Conservation (phyloP, 2,329 filamentous ascomycete genomes). For the Cladosporium sp. region DNA sequence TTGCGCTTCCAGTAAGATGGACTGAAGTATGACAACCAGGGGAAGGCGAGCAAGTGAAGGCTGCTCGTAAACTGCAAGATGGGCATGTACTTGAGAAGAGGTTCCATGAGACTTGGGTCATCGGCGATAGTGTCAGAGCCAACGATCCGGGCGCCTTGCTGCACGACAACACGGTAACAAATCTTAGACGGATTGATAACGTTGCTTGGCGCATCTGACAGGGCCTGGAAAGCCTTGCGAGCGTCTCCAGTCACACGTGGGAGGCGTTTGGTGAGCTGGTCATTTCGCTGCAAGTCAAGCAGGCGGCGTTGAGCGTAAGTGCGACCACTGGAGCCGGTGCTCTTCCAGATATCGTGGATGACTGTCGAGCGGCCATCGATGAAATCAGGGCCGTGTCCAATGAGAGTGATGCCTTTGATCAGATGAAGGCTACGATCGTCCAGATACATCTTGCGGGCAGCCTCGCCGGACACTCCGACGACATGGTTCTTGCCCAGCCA, state of each 20-base stretch:
- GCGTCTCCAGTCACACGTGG: background rate
- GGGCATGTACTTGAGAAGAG: conserved; percentile 10
- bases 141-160: conserved; percentile 10
- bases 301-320: background rate
- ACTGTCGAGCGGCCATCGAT: conserved; percentile 15
- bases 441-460: conserved; percentile 22
- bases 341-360: conserved; percentile 7
- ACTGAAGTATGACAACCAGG: conserved; percentile 17
- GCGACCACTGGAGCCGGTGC: background rate
- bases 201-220: background rate
- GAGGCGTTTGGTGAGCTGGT: background rate
- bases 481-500: conserved; percentile 22
- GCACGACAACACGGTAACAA: conserved; percentile 10
- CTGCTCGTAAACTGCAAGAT: conserved; percentile 18
- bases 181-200: conserved; percentile 17
- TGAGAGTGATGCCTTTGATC: conserved; percentile 4
- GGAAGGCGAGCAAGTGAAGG: conserved; percentile 13
- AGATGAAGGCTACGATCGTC: conserved; percentile 20
- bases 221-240: background rate
- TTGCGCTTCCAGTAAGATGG: conserved; percentile 13
- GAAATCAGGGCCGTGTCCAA: conserved; percentile 19
- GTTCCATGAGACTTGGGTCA: conserved; percentile 8
- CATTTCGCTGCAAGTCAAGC: background rate
- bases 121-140: conserved; percentile 14
- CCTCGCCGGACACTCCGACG: conserved; percentile 19